Base-by-base conservation (phyloP, 441 rosid genomes). In the Iberis amara region DNA sequence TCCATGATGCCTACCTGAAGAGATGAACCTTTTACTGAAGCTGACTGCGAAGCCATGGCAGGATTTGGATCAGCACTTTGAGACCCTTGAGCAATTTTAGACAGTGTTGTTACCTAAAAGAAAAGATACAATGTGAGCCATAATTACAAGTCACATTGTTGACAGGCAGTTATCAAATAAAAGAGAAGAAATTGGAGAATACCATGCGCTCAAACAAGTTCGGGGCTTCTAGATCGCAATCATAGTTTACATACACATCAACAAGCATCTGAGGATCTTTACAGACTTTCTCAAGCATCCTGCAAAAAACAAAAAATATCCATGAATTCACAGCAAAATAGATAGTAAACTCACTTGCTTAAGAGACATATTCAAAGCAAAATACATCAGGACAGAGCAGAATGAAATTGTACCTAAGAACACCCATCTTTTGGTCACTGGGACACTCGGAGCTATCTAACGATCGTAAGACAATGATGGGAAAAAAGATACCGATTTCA, bases 131-230 rank as follows among this genome's bases (percentile, higher is more conserved):
- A 61, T 49, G 52, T 57, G 62, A 36, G 61, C 12, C 47, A 35
- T 9, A 37, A 26, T 21, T 56, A 44, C 42, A 36, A 39, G 43
- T 44, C 38, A 46, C 39, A 42, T 54, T 45, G 40, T 48, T 26
- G 37, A 26, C n/a, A 43, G 39, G 31, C 26, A 43, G 7, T 45
- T 35, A 37, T 13, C 15, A 36, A 35, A 55, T 58, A 62, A 37
- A 24, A 28, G 55, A 56, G 43, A 60, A 48, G 43, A 63, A 15
- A 36, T 21, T 42, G 58, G 63, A 56, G 39, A 39, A 37, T 72
- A 94, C 99, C 98, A 83, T 77, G 78, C 96, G 95, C 73, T 94
- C 98, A 82, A 94, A 94, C 76, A 94, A 81, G 77, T 94, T 94
- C 0, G 99, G 90, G 50, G 98, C 94, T 79, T 90, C 94, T 58